Evolutionary conservation across 2,329 filamentous ascomycete species (phyloP), one percentile per base, ranked within the genome.

Genomic region (Arthrobotrys sphaeroides): DNA sequence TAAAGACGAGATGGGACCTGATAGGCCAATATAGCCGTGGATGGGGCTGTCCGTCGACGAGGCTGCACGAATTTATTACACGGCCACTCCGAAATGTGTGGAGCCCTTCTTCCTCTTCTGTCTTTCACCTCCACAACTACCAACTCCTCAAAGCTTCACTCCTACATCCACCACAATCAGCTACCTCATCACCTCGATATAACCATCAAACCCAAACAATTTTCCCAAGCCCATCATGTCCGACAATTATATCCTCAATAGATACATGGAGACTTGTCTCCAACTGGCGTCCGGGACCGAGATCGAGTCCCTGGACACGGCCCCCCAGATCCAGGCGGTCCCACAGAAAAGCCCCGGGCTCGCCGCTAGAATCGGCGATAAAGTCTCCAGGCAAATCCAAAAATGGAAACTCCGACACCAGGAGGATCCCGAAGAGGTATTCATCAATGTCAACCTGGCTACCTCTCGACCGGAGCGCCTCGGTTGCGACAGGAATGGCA

Each of bases 401-500:
- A 36, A 36, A 16, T 70, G 36, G 24, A 59, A 40, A 3, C 6
- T 38, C 6, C 18, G 22, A 7, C 68, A 59, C 13, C 59, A 51
- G 7, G 22, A 59, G 13, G 49, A 28, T 6, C 49, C 47, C n/a
- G n/a, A n/a, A 22, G 60, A 53, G 26, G 59, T 53, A 10, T 9
- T 18, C 16, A 65, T 65, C 28, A 3, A 42, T 7, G 49, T 66
- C 42, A 38, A 66, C 31, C 31, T 73, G 9, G 10, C 38, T 1
- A 33, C 12, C 9, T 65, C 68, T 5, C 68, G 59, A 13, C 68
- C 68, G 1, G 68, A 65, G 12, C 16, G n/a, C 13, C 42, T 47
- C 1, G 59, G 40, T 5, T 10, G 42, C 16, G 13, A 22, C 22
- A 38, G 68, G 33, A 59, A 59, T 10, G 10, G 18, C 12, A 22